Base-by-base conservation (phyloP, 2,329 filamentous ascomycete species). In the Colletotrichum sp. region DNA sequence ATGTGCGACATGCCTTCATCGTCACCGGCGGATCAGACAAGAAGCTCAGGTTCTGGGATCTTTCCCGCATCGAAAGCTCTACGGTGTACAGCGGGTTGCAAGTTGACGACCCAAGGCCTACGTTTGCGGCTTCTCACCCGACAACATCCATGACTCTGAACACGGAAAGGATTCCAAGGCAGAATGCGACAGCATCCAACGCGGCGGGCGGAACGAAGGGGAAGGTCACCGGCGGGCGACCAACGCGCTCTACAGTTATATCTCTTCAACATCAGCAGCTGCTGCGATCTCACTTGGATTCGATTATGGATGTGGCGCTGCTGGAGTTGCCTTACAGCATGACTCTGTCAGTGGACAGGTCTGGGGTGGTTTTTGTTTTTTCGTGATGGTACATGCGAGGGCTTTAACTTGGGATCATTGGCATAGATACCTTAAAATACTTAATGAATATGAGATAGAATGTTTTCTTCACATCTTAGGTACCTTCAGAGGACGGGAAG, bases 21-120 rank as follows among this genome's bases (percentile, higher is more conserved):
- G 87, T 99, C 48, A 97, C 95, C 1, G 96, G 94, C 22, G 96
- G 96, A 0, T 95, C 95, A 13, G 97, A 99, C 84, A 95, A 94
- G 85, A 97, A 95, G 84, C 91, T 99, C 22, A 92, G 97, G 12
- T 99, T 98, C 85, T 99, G 97, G 97, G 96, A 99, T 82, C 89
- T 97, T 16, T 89, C 92, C 12, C 93, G 93, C 12, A 90, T 95
- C 12, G 95, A 98, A 81, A 91, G 92, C 75, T 98, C 95, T 55
- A 89, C 90, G 72, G 90, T 98, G 16, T 93, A 98, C 78, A 98
- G 95, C 82, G 96, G 96, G 0, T 88, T 96, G 13, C 91, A 92
- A 73, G 85, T 88, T 3, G 93, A 95, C 39, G 93, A 96, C 75
- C 87, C 91, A 39, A 93, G 92, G 81, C 94, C 95, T n/a, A 90